Evolutionary conservation across 768 basidiomycete genomes (phyloP), one percentile per base, ranked within the genome.

Genomic region (Favolaschia claudopus): DNA sequence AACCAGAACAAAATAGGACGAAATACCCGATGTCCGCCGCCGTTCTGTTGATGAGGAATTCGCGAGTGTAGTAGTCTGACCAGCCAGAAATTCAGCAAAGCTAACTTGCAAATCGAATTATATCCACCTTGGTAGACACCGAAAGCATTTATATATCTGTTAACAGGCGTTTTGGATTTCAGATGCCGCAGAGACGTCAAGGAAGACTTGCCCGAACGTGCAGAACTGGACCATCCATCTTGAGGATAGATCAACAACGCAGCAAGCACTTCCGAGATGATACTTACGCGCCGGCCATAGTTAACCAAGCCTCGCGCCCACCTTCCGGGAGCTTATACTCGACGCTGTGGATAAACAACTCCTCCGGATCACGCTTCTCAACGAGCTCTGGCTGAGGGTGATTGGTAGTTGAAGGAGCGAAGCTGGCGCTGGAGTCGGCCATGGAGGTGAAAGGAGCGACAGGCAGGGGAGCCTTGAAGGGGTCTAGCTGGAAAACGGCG

Each of bases 221-320:
- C 78, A 79, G 47, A 82, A 82, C 62, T 79, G 74, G 24, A 78
- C 68, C 63, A 80, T 64, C 77, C 78, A 81, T 7, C 78, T 80
- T 49, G n/a, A 20, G 27, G 9, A 50, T 25, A 28, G 31, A 9
- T 20, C 28, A 31, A 43, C 29, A 25, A 34, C 25, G 24, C 20
- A 19, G 32, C 17, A 12, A 14, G n/a, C n/a, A 12, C 19, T 28
- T 22, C 17, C 14, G 39, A 52, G 24, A 46, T 29, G 14, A n/a
- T 24, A 74, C 82, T 59, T 64, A 83, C 82, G 77, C 78, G 61
- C 79, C 80, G 25, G 68, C 55, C 32, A 83, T 72, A 6, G 79
- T 79, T 58, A 78, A 64, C 80, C 80, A 82, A 12, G 78, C 79
- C 27, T 71, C 72, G 50, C 57, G 65, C 7, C 79, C 79, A 15